A percentile compares a stretch with the other conserved stretches of the same genome.
These are phyloP conservation scores for Zymoseptoria ardabiliae DNA, from an alignment of 2,329 filamentous ascomycete species.

Conservation along the genomic window DNA sequence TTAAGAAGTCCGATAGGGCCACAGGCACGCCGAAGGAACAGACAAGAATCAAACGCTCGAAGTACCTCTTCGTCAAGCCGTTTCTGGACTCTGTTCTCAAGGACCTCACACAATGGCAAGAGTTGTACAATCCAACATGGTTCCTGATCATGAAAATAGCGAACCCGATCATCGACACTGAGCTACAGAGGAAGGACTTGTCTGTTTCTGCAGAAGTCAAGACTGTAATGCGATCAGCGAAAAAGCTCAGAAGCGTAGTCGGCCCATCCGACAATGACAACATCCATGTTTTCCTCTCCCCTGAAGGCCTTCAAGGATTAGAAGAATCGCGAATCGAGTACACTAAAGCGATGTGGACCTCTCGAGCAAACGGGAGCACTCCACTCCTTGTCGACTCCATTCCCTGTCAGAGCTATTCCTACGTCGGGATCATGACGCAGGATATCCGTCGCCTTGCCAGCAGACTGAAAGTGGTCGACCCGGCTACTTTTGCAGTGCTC, in stretches of 20 bases:
- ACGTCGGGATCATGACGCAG: slow-evolving; percentile 3
- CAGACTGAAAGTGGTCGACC: slow-evolving; percentile 12
- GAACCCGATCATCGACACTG: slow-evolving; percentile 5
- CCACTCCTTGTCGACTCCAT: not conserved
- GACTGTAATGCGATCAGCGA: not conserved
- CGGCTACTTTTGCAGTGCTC: slow-evolving; percentile 18
- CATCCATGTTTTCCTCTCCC: not conserved
- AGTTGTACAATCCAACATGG: slow-evolving; percentile 30
- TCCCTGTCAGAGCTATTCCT: not conserved
- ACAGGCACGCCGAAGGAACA: not conserved
- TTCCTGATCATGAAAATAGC: slow-evolving; percentile 27
- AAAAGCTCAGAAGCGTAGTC: not conserved
- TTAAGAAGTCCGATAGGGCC: slow-evolving; percentile 4
- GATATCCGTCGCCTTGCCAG: slow-evolving; percentile 19
- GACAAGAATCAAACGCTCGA: slow-evolving; percentile 3
- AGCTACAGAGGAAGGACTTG: slow-evolving; percentile 23
- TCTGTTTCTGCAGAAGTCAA: not conserved
- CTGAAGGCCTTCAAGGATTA: not conserved
- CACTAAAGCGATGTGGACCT: not conserved
- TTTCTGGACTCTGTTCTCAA: slow-evolving; percentile 24
- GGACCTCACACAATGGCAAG: slow-evolving; percentile 30
- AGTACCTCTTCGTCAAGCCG: slow-evolving; percentile 18
- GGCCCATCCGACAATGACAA: not conserved
- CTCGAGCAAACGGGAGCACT: not conserved
- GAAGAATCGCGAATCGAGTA: not conserved